phyloP scores from a whole-genome alignment of 441 rosid species.

The Adansonia rubrostipa region DNA sequence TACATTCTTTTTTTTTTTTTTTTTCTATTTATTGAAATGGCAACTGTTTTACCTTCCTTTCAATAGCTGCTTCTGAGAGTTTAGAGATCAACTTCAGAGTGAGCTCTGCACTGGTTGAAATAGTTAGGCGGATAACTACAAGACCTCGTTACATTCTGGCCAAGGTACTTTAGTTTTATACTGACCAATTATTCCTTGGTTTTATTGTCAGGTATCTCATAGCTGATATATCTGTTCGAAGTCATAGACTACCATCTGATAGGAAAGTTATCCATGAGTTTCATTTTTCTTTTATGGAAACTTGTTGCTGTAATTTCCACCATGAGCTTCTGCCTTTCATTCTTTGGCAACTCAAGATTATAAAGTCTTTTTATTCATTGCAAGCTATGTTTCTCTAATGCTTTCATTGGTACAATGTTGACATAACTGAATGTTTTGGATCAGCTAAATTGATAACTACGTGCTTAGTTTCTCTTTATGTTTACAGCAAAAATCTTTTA shows the following conservation, averaged over 20 bases:
- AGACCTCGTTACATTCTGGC: slow-evolving; percentile 96
- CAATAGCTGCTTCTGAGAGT: slow-evolving; percentile 88
- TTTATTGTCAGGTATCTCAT: not conserved
- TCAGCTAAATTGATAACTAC: not conserved
- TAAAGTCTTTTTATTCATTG: not conserved
- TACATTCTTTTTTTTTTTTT: not conserved
- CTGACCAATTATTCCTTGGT: not conserved
- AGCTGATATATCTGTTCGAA: slow-evolving; percentile 3
- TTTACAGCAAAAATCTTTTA: not conserved
- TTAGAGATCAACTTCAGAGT: slow-evolving; percentile 93
- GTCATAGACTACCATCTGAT: not conserved
- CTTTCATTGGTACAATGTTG: slow-evolving; percentile 7
- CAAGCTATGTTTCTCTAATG: not conserved
- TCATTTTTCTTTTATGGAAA: not conserved
- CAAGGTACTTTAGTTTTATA: slow-evolving; percentile 56
- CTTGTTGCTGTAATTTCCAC: not conserved
- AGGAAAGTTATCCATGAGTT: not conserved
- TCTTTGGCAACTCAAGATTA: slow-evolving; percentile 2
- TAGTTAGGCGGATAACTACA: slow-evolving; percentile 71
- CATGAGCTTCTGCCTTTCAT: slow-evolving; percentile 1
- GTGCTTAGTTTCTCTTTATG: not conserved
- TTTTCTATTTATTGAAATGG: slow-evolving; percentile 10
- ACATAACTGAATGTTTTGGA: not conserved
- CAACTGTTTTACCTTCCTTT: slow-evolving; percentile 27
- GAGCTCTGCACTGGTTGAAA: slow-evolving; percentile 95